Conservation (phyloP, 2,329 filamentous ascomycete species). For the Colletotrichum scovillei region DNA sequence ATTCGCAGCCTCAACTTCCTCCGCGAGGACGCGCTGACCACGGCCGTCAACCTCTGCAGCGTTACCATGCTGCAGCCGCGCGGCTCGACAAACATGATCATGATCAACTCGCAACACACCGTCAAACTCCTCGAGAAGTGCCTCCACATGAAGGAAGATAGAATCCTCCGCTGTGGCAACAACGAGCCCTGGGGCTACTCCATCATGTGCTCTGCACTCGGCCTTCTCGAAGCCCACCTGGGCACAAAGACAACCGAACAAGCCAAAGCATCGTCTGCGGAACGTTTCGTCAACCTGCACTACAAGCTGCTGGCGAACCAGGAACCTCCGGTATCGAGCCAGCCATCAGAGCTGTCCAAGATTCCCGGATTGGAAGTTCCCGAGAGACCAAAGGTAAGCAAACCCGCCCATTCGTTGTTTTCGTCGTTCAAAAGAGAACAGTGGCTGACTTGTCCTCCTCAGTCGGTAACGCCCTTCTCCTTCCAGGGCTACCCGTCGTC, state of each 20-base stretch:
- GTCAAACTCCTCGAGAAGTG: conserved; percentile 72
- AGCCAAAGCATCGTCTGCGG: conserved; percentile 69
- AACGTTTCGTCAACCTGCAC: conserved; percentile 69
- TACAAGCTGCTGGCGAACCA: conserved; percentile 67
- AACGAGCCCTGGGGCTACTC: conserved; percentile 74
- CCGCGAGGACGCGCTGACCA: conserved; percentile 68
- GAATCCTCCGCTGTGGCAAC: conserved; percentile 70
- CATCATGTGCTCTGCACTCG: conserved; percentile 71
- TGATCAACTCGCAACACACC: conserved; percentile 70
- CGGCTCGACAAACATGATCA: conserved; percentile 70
- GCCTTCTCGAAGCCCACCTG: conserved; percentile 69
- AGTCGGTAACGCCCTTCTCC: conserved; percentile 56
- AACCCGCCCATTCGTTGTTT: neutral
- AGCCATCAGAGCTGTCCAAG: conserved; percentile 40
- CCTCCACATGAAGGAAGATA: conserved; percentile 70
- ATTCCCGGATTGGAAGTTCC: conserved; percentile 47
- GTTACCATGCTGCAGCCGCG: conserved; percentile 70
- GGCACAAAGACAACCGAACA: conserved; percentile 66
- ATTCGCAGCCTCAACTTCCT: conserved; percentile 70
- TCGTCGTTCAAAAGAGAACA: neutral
- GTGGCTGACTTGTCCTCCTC: conserved; percentile 22
- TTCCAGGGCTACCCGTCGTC: conserved; percentile 41
- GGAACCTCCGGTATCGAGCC: conserved; percentile 54
- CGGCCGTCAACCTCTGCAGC: conserved; percentile 70
- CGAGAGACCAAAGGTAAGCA: conserved; percentile 53